Evolutionary conservation across 2,329 filamentous ascomycete genomes (phyloP).

Genomic region (Colletotrichum zoysiae): DNA sequence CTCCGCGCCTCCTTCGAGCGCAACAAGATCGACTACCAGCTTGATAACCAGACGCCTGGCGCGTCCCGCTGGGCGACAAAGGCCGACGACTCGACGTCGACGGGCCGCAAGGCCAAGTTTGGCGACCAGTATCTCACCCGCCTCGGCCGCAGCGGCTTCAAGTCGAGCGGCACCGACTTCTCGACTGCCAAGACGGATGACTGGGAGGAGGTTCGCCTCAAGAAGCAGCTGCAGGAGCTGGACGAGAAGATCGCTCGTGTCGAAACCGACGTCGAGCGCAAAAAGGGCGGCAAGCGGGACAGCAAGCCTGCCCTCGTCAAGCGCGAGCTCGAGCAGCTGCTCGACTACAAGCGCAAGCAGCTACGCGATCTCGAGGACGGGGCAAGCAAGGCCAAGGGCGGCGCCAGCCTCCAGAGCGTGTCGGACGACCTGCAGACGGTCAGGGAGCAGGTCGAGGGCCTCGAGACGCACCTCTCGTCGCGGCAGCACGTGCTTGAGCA

Average conservation of each 20-base stretch:
- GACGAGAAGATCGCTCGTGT: slow-evolving; percentile 89
- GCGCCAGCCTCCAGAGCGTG: slow-evolving; percentile 80
- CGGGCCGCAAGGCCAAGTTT: slow-evolving; percentile 95
- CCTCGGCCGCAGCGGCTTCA: slow-evolving; percentile 85
- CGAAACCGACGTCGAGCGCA: slow-evolving; percentile 77
- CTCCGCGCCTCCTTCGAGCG: slow-evolving; percentile 92
- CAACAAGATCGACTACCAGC: slow-evolving; percentile 95
- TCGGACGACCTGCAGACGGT: slow-evolving; percentile 89
- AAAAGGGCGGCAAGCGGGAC: slow-evolving; percentile 74
- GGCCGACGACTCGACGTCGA: slow-evolving; percentile 82
- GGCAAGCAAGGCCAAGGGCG: slow-evolving; percentile 75
- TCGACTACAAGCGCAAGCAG: slow-evolving; percentile 93
- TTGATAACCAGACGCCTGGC: slow-evolving; percentile 79
- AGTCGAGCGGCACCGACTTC: slow-evolving; percentile 90
- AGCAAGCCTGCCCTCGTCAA: slow-evolving; percentile 93
- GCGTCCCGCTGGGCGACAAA: slow-evolving; percentile 82
- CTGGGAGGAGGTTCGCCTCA: slow-evolving; percentile 96
- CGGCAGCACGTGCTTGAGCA: slow-evolving; percentile 82
- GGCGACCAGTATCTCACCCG: slow-evolving; percentile 96
- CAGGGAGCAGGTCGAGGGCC: slow-evolving; percentile 92
- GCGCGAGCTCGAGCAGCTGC: slow-evolving; percentile 90
- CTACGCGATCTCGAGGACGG: slow-evolving; percentile 81
- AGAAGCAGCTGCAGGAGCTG: slow-evolving; percentile 90
- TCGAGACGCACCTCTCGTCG: slow-evolving; percentile 84
- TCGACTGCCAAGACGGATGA: slow-evolving; percentile 87